A percentile compares a stretch with the other conserved stretches of the same genome.
phyloP scores from a whole-genome alignment of 202 grass and related monocot species.

The Musa balbisiana region DNA sequence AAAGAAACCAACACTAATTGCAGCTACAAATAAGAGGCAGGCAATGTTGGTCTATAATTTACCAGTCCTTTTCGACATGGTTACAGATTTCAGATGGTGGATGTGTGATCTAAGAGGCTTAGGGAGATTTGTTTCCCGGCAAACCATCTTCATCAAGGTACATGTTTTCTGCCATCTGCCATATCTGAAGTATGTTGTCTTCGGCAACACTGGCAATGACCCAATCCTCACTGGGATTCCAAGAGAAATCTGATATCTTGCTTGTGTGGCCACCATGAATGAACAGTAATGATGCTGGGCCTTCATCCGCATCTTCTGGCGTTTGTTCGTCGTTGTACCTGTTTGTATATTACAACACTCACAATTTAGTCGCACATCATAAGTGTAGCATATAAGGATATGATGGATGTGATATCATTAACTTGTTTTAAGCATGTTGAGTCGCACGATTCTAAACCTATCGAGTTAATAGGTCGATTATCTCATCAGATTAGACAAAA shows the following conservation, averaged over 20 bases:
- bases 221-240: slow-evolving; percentile 95
- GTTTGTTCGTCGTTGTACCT: slow-evolving; percentile 92
- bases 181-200: slow-evolving; percentile 99
- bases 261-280: slow-evolving; percentile 94
- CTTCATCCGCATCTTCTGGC: slow-evolving; percentile 82
- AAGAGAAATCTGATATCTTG: slow-evolving; percentile 97
- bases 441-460: no score
- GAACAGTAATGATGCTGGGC: slow-evolving; percentile 81
- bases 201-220: slow-evolving; percentile 84
- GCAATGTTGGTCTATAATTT: no score
- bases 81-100: neutral
- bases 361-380: no score
- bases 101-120: slow-evolving; percentile 17
- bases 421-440: no score
- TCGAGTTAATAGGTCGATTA: no score
- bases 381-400: no score
- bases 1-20: no score
- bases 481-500: no score
- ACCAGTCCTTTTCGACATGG: neutral
- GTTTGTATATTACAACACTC: neutral
- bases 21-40: no score
- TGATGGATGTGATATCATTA: no score
- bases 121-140: slow-evolving; percentile 46
- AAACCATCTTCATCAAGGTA: slow-evolving; percentile 92
- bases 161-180: slow-evolving; percentile 99